Evolutionary conservation across 164 flowering plant species (phyloP).

Genomic region (grape (Vitis vinifera)): ASM3070453v1 NC_081807.1:2321001-2321500

Average conservation of each 20-base stretch:
- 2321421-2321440: constrained; percentile 54
- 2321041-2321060: too few species aligned
- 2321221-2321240: constrained; percentile 21
- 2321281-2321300: background rate
- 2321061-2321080: constrained; percentile 11
- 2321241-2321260: constrained; percentile 49
- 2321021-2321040: too few species aligned
- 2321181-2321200: constrained; percentile 32
- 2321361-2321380: constrained; percentile 17
- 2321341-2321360: background rate
- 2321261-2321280: constrained; percentile 32
- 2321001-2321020: too few species aligned
- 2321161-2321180: constrained; percentile 27
- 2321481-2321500: constrained; percentile 30
- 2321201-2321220: constrained; percentile 59
- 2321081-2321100: constrained; percentile 47
- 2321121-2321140: constrained; percentile 59
- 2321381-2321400: constrained; percentile 47
- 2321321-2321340: background rate
- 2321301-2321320: background rate
- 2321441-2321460: constrained; percentile 60
- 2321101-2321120: constrained; percentile 39
- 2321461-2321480: constrained; percentile 47
- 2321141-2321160: constrained; percentile 43
- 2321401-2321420: constrained; percentile 60